phyloP scores from a whole-genome alignment of 108 stramenopile species.

The Pseudonitzschia multistriata region DNA sequence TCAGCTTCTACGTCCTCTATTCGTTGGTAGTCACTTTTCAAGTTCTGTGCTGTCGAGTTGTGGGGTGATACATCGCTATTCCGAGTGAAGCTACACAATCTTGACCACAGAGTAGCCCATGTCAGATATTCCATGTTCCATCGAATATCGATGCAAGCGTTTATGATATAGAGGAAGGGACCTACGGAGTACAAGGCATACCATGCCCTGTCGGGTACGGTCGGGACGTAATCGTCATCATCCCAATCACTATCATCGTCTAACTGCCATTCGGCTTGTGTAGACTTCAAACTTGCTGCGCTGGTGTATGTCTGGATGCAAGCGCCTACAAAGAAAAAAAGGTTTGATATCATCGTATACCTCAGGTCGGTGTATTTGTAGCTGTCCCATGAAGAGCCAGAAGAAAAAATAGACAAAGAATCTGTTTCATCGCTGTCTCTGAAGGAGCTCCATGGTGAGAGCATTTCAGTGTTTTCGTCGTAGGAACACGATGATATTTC shows the following conservation, averaged over 20 bases:
- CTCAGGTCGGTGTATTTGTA: constrained; percentile 6
- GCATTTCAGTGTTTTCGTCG: neutral
- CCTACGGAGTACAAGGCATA: neutral
- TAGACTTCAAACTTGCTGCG: neutral
- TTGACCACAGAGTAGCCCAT: neutral
- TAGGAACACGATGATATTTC: neutral
- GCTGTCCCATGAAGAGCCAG: neutral
- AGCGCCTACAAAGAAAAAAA: neutral
- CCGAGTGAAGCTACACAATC: neutral
- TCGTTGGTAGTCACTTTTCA: neutral
- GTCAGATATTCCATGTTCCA: neutral
- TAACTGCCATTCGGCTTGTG: neutral
- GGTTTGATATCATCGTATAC: constrained; percentile 8
- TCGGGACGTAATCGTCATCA: constrained; percentile 2
- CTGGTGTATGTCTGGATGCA: constrained; percentile 7
- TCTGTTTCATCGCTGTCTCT: neutral
- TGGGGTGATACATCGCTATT: neutral
- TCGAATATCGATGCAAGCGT: constrained; percentile 1
- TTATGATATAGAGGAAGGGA: constrained; percentile 8
- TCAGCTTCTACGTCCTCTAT: neutral
- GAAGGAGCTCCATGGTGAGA: neutral
- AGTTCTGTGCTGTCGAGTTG: neutral
- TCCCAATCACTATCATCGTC: neutral
- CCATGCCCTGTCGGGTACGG: neutral
- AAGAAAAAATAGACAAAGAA: neutral